Evolutionary conservation across 2,329 filamentous ascomycete species (phyloP).

Genomic region (Arthroderma sp.): DNA sequence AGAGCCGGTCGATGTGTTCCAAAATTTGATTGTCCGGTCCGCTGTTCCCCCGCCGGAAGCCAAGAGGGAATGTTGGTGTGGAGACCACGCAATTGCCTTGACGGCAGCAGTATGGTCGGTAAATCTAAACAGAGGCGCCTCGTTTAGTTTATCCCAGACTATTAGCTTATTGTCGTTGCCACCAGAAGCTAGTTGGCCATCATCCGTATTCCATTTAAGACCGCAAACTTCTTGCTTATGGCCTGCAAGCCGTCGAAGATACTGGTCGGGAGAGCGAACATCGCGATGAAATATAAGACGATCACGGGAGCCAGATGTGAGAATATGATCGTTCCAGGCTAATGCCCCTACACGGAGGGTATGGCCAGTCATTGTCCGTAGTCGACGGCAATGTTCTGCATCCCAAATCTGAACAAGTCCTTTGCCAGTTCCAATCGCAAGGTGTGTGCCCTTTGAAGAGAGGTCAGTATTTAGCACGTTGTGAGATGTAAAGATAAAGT

Average conservation of each 20-base stretch:
- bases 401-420: slow-evolving; percentile 97
- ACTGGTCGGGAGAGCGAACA: slow-evolving; percentile 84
- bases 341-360: slow-evolving; percentile 84
- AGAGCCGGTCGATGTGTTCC: slow-evolving; percentile 79
- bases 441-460: slow-evolving; percentile 60
- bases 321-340: slow-evolving; percentile 96
- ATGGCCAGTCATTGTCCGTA: slow-evolving; percentile 95
- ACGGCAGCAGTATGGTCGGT: slow-evolving; percentile 91
- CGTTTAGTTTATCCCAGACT: slow-evolving; percentile 95
- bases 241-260: slow-evolving; percentile 71
- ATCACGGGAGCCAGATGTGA: slow-evolving; percentile 89
- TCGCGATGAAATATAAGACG: slow-evolving; percentile 91
- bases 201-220: slow-evolving; percentile 91
- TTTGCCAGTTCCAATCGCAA: slow-evolving; percentile 89
- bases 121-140: slow-evolving; percentile 86
- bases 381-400: slow-evolving; percentile 67
- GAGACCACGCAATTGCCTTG: slow-evolving; percentile 96
- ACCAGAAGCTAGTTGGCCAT: slow-evolving; percentile 85
- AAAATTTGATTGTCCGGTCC: slow-evolving; percentile 93
- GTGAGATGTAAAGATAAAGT: not conserved
- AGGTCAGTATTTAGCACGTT: slow-evolving; percentile 10
- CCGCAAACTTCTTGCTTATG: slow-evolving; percentile 99
- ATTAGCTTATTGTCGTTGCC: slow-evolving; percentile 98
- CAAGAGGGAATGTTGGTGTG: slow-evolving; percentile 86
- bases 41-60: slow-evolving; percentile 92